Conservation (phyloP, 805 yeast species). For the Wickerhamomyces queroliae region DNA sequence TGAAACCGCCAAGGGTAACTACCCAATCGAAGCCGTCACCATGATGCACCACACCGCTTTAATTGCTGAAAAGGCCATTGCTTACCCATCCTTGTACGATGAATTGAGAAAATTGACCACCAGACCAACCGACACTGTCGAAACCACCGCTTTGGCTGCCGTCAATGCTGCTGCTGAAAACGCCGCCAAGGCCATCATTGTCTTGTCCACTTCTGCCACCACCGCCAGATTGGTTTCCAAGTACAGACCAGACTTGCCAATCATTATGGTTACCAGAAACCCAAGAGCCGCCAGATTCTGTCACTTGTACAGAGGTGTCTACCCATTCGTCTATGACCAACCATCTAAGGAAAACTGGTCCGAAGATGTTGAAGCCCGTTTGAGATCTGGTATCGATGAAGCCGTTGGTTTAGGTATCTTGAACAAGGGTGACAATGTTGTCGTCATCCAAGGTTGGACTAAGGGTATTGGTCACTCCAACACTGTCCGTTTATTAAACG, state of each 20-base stretch:
- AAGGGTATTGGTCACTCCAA: constrained; percentile 98
- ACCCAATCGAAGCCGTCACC: constrained; percentile 95
- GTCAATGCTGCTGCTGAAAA: constrained; percentile 96
- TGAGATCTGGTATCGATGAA: constrained; percentile 87
- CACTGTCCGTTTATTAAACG: constrained; percentile 89
- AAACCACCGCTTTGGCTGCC: constrained; percentile 96
- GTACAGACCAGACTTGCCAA: constrained; percentile 97
- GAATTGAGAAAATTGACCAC: constrained; percentile 82
- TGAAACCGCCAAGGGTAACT: constrained; percentile 99
- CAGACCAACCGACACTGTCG: constrained; percentile 89
- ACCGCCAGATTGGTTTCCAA: constrained; percentile 95
- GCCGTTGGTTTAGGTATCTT: constrained; percentile 85
- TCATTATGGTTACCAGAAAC: constrained; percentile 97
- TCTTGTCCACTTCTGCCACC: constrained; percentile 89
- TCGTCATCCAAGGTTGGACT: constrained; percentile 98
- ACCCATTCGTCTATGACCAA: constrained; percentile 84
- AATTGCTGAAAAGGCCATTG: constrained; percentile 94
- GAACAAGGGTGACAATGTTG: constrained; percentile 80
- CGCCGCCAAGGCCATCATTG: constrained; percentile 93
- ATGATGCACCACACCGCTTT: constrained; percentile 98
- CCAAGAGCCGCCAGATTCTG: constrained; percentile 88
- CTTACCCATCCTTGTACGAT: constrained; percentile 78
- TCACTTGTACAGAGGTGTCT: constrained; percentile 97
- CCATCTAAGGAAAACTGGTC: constrained; percentile 74
- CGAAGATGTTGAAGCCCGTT: constrained; percentile 92